Evolutionary conservation across 2,329 filamentous ascomycete species (phyloP).

Genomic region (Talaromyces sp.): DNA sequence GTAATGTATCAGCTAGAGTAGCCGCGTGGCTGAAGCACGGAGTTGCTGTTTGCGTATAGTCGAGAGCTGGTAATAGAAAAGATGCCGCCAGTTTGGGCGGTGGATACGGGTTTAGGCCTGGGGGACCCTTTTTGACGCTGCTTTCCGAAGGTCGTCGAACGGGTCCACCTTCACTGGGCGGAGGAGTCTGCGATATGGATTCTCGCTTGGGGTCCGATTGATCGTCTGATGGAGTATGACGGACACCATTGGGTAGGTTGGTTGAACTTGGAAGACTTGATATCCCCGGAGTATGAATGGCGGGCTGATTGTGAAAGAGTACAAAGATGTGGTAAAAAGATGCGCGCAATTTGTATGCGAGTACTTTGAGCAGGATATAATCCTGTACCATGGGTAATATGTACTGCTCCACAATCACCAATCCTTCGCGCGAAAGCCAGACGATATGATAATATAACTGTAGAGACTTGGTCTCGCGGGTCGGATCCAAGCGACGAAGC

Average conservation of each 20-base stretch:
- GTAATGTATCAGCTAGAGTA: slow-evolving; percentile 67
- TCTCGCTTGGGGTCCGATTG: slow-evolving; percentile 27
- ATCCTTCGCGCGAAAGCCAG: slow-evolving; percentile 89
- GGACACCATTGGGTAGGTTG: slow-evolving; percentile 29
- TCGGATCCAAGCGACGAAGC: slow-evolving; percentile 75
- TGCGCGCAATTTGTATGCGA: slow-evolving; percentile 86
- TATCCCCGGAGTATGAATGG: slow-evolving; percentile 63
- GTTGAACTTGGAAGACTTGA: slow-evolving; percentile 36
- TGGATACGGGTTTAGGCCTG: slow-evolving; percentile 37
- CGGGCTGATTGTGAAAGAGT: slow-evolving; percentile 87
- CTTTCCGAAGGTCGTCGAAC: slow-evolving; percentile 37
- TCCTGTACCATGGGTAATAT: slow-evolving; percentile 80
- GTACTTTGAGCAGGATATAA: slow-evolving; percentile 79
- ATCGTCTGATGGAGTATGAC: slow-evolving; percentile 11
- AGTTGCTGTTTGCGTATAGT: slow-evolving; percentile 82
- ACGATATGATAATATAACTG: slow-evolving; percentile 88
- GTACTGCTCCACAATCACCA: slow-evolving; percentile 81
- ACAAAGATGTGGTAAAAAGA: slow-evolving; percentile 97
- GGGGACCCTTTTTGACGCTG: slow-evolving; percentile 39
- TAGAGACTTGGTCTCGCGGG: slow-evolving; percentile 74
- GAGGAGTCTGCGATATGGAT: slow-evolving; percentile 46
- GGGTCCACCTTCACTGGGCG: slow-evolving; percentile 57
- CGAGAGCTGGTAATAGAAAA: slow-evolving; percentile 73
- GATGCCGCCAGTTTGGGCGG: slow-evolving; percentile 53
- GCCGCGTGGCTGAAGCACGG: slow-evolving; percentile 78